Evolutionary conservation across 164 flowering plant species (phyloP), one percentile per base, ranked within the genome.

Genomic region (Berberis thunbergii): DNA sequence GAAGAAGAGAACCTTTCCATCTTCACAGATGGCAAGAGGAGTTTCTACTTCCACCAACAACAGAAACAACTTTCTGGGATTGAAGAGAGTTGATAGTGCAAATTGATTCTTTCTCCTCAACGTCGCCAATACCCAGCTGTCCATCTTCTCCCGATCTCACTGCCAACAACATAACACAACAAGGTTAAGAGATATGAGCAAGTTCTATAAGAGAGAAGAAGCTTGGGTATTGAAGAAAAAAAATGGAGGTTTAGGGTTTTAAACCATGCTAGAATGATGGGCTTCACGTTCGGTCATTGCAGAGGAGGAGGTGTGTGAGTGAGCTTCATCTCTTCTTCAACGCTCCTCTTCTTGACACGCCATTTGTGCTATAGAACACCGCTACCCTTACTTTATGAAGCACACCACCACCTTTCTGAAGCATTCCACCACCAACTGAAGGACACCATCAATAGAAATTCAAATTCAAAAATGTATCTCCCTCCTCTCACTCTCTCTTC

Each of bases 11-110:
- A 91, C 99, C 89, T 86, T 91, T 74, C 99, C 98, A 64, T 89
- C 96, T 3, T 89, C 80, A 65, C 87, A 87, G 62, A 95, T 89
- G 57, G 99, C 98, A 46, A 95, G 91, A 2, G 99, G n/a, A 95
- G 78, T 95, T 95, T 45, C 99, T 84, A 69, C 99, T 95, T 5
- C 99, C 98, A 43, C 84, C 97, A 57, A 95, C 99, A 11, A 95
- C 92, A 4, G 88, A 83, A 61, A 78, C 73, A 40, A 91, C 86
- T 3, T 44, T 64, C 54, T 77, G 61, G 2, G 78, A 63, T 43
- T 80, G 68, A 38, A 95, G 86, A 64, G 89, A 75, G 65, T 81
- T 65, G 65, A 95, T 73, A 10, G 70, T 70, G 74, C 89, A 95
- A 56, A 84, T 93, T 79, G 83, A 81, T 60, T 91, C 97, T 67